phyloP scores from a whole-genome alignment of 2,329 filamentous ascomycete species.

The Colletotrichum australisinense region DNA sequence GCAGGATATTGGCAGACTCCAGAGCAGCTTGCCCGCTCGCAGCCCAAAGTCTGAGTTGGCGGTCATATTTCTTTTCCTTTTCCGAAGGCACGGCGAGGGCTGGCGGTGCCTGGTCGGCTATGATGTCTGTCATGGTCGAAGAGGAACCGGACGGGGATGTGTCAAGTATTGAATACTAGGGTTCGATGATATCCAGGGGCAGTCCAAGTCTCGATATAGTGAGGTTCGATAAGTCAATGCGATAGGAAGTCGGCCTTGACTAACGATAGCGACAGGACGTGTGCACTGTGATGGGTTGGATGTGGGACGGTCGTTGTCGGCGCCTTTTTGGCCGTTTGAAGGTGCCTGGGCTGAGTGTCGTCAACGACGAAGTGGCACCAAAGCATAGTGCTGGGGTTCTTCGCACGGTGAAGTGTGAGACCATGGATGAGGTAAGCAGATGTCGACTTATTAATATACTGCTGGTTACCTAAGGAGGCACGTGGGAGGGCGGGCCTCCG shows the following conservation, averaged over 20 bases:
- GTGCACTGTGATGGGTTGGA: background rate
- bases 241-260: background rate
- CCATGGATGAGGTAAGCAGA: background rate
- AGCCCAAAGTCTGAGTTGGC: slow-evolving; percentile 95
- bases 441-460: background rate
- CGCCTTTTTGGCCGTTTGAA: background rate
- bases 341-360: background rate
- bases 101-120: slow-evolving; percentile 58
- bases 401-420: background rate
- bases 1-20: slow-evolving; percentile 89
- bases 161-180: background rate
- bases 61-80: slow-evolving; percentile 86
- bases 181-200: background rate
- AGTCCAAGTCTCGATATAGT: background rate
- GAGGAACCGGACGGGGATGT: background rate
- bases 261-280: background rate
- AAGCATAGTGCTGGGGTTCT: background rate
- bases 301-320: background rate
- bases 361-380: background rate
- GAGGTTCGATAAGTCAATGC: too few species aligned
- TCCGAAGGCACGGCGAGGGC: slow-evolving; percentile 66
- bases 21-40: slow-evolving; percentile 90
- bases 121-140: slow-evolving; percentile 55
- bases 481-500: background rate
- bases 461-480: background rate